Evolutionary conservation across 805 yeast genomes (phyloP), one percentile per base, ranked within the genome.

Genomic region (Candida fluviatilis): DNA sequence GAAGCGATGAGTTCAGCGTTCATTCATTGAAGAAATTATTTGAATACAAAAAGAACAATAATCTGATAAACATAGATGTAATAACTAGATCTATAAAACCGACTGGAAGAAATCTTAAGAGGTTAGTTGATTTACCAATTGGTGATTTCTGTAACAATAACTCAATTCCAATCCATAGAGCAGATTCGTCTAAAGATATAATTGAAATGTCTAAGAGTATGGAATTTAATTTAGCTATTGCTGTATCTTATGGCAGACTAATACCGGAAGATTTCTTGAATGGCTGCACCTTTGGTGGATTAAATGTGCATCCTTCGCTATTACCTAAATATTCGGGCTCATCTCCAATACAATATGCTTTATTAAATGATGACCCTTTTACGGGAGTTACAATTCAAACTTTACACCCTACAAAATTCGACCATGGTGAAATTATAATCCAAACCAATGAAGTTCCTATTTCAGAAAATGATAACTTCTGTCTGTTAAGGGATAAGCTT

Each of bases 321-420:
- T 69, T 93, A 6, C 99, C 99, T 0, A 64, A 62, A 33, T 78
- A 85, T 49, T 75, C 88, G 2, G 99, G 99, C 1, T 81, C 97
- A 0, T 83, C 96, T 1, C 99, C 99, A 0, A 62, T 93, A 3
- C 98, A 91, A 44, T 71, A 78, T 42, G 80, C 96, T 0, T 58
- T 93, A 10, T 56, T 90, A 50, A 76, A 84, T 42, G 69, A 70
- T 29, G 89, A 83, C 46, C 25, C 45, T 0, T 41, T 34, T 13
- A 83, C 97, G 0, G 99, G 98, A 0, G 95, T 88, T 13, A 77
- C 96, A 0, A 75, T 93, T 0, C 99, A 93, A 57, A 86, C 96
- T 0, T 60, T 93, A 17, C 96, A 93, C 53, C 96, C 97, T 0
- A 72, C 83, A 1, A 73, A 79, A 54, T 93, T 93, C 52, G 99